Base-by-base conservation (phyloP, 805 yeast species). In the Lipomyces starkeyi region DNA sequence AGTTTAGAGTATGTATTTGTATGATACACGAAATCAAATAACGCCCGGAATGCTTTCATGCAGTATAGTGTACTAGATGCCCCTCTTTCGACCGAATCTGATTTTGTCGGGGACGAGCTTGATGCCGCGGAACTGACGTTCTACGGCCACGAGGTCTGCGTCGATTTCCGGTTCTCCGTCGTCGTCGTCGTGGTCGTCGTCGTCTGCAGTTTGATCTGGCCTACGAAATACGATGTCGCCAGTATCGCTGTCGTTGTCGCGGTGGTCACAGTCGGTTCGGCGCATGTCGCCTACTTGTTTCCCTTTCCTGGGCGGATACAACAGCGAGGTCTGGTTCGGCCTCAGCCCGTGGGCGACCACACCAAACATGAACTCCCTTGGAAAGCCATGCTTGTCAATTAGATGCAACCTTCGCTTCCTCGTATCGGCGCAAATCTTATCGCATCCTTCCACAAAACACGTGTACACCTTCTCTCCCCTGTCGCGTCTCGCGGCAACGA, bases 341-440 rank as follows among this genome's bases (percentile, higher is more conserved):
- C 58, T 53, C 14, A 69, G 43, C 2, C 75, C 75, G 25, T 63
- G 25, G 11, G 54, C 49, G 17, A 73, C 73, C 9, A 73, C 67
- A 27, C 37, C 37, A 59, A 71, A 73, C 64, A 63, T 59, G 43
- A 58, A 74, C 32, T 72, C 78, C 64, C 70, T 74, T 0, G 88
- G 88, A 70, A 83, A 86, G 2, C 78, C 79, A 73, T 87, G 90
- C 63, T 80, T 80, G 56, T 83, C 84, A 9, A 85, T 79, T 73
- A 86, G 74, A 75, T 87, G 90, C 62, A 80, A 71, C 53, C 82
- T 71, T 61, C 90, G 76, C 61, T 82, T 82, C 47, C 74, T 73
- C 32, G 80, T 81, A 27, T 80, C 76, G 3, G 77, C 66, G 68
- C 85, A 85, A 2, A 74, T 29, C 62, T 80, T 77, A 25, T 71